Evolutionary conservation across 306 rosid species (phyloP).

Genomic region (Quercus parvula): DNA sequence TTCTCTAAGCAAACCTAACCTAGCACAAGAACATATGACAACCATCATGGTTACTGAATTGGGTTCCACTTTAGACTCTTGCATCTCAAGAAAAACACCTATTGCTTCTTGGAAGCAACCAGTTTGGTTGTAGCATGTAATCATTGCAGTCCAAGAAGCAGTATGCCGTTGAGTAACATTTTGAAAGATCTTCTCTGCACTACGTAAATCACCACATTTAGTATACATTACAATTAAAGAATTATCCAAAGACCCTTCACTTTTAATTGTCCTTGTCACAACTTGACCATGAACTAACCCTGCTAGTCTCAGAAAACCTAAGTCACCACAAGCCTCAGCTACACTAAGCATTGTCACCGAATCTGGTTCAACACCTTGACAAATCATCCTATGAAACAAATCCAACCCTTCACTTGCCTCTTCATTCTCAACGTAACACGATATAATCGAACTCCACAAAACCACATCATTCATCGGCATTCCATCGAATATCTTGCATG

Average conservation of each 20-base stretch:
- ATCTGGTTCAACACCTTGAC: constrained; percentile 56
- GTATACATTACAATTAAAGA: constrained; percentile 67
- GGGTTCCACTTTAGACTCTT: constrained; percentile 45
- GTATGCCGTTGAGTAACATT: constrained; percentile 27
- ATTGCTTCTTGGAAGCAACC: constrained; percentile 49
- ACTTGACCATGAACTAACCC: constrained; percentile 67
- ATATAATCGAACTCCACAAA: constrained; percentile 67
- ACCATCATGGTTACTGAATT: constrained; percentile 63
- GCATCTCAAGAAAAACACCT: constrained; percentile 46
- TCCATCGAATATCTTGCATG: constrained; percentile 63
- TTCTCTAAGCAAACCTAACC: constrained; percentile 58
- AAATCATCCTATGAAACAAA: constrained; percentile 57
- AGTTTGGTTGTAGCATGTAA: constrained; percentile 60
- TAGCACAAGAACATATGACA: constrained; percentile 58
- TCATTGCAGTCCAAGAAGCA: constrained; percentile 74
- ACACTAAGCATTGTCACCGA: constrained; percentile 51
- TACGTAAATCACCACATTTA: constrained; percentile 53
- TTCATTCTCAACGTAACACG: constrained; percentile 60
- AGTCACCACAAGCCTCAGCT: constrained; percentile 74
- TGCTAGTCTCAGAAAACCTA: constrained; percentile 48
- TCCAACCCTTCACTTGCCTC: constrained; percentile 51
- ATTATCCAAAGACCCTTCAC: constrained; percentile 44
- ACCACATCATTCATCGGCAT: constrained; percentile 67
- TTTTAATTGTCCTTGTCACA: constrained; percentile 39
- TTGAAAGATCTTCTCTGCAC: constrained; percentile 44